Base-by-base conservation (phyloP, 129 eudicot genomes). In the Oenanthe sinensis region DNA sequence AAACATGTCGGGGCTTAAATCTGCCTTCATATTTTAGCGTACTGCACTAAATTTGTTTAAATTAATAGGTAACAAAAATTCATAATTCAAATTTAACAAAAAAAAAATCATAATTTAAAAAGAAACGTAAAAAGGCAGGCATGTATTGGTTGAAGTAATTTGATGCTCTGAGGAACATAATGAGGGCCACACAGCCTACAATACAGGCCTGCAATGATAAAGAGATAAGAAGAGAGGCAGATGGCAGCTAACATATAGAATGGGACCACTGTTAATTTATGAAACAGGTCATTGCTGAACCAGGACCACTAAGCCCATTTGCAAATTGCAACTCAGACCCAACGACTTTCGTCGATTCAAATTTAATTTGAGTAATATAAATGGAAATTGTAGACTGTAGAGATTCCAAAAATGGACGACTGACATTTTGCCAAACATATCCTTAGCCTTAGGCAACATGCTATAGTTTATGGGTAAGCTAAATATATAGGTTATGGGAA, bases 351-450 rank as follows among this genome's bases (percentile, higher is more conserved):
- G 28, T 63, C 19, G 28, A 12, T 67, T 67, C 72, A 30, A 33
- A 67, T 15, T 33, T 67, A 30, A 24, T 60, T 1, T 20, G 1
- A 3, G 1, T 1, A 8, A n/a, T 10, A 60, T 19, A n/a, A 60
- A n/a, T 10, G 3, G 12, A 60, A 12, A 58, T 15, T 0, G 14
- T 14, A 13, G 42, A 58, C 33, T 0, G 14, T 14, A 13, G 42
- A 15, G 22, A 67, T 67, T 30, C 72, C 43, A 20, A 4, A 73
- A n/a, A 42, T 75, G 84, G 71, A 67, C 84, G 76, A 48, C 80
- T 49, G 33, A 40, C 69, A 72, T n/a, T 16, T 71, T 52, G 68
- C 71, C 77, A 71, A 79, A 70, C 75, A 78, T 6, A 17, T 43
- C 58, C 80, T 77, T 26, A 2, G 5, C 17, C 8, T 33, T 33